phyloP scores from a whole-genome alignment of 805 yeast genomes.

The Wickerhamomyces subpelliculosus region DNA sequence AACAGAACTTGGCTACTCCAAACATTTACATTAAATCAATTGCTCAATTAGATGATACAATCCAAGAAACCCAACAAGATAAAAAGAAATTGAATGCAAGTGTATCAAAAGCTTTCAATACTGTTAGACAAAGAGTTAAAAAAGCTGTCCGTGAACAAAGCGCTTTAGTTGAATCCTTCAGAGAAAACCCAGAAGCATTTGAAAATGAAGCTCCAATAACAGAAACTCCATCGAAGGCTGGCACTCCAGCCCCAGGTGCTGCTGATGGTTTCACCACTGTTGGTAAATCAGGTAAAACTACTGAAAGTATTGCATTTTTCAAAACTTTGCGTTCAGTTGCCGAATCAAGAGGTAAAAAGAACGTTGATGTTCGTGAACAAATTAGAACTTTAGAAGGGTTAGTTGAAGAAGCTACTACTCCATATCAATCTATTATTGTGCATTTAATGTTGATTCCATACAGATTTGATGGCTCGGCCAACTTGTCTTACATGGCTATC shows the following conservation, averaged over 20 bases:
- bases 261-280: constrained; percentile 26
- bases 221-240: constrained; percentile 8
- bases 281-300: constrained; percentile 23
- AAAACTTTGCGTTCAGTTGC: constrained; percentile 64
- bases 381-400: constrained; percentile 62
- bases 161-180: constrained; percentile 49
- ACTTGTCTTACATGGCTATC: constrained; percentile 65
- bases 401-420: constrained; percentile 37
- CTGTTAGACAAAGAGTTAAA: constrained; percentile 81
- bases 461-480: constrained; percentile 74
- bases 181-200: constrained; percentile 68
- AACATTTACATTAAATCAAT: constrained; percentile 60
- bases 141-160: constrained; percentile 70
- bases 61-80: constrained; percentile 43
- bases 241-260: constrained; percentile 23
- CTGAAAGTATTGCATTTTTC: constrained; percentile 41
- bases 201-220: constrained; percentile 39
- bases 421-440: constrained; percentile 74
- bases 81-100: constrained; percentile 74
- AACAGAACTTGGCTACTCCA: constrained; percentile 74
- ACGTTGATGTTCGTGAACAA: constrained; percentile 78
- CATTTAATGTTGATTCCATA: constrained; percentile 79
- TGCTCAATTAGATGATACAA: constrained; percentile 64
- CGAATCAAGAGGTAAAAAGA: constrained; percentile 94
- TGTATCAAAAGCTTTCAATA: constrained; percentile 80